Conservation (phyloP, 2,329 filamentous ascomycete genomes). For the Fusarium praegraminearum region DNA sequence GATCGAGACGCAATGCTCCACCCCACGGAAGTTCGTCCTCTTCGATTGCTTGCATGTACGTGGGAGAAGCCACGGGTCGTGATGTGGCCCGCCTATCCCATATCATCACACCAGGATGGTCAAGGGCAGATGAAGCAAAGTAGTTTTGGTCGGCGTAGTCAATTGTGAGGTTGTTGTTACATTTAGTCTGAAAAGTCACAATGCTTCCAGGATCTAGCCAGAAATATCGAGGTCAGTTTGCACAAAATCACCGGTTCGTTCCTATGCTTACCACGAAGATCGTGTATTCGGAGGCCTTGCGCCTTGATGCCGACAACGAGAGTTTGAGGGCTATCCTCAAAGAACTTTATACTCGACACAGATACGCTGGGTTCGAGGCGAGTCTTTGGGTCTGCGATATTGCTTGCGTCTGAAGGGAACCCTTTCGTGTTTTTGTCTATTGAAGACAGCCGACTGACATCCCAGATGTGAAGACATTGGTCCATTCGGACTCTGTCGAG, state of each 20-base stretch:
- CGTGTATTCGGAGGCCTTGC: constrained; percentile 80
- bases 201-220: constrained; percentile 61
- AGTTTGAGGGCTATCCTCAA: constrained; percentile 79
- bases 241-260: neutral
- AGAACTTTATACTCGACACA: constrained; percentile 87
- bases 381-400: constrained; percentile 68
- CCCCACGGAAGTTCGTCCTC: constrained; percentile 73
- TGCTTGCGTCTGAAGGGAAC: constrained; percentile 62
- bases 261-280: constrained; percentile 73
- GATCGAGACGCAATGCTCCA: constrained; percentile 68
- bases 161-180: constrained; percentile 79
- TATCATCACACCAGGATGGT: constrained; percentile 79
- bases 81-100: constrained; percentile 79
- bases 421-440: constrained; percentile 62
- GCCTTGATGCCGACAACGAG: constrained; percentile 81
- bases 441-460: constrained; percentile 72
- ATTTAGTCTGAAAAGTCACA: constrained; percentile 73
- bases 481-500: constrained; percentile 86
- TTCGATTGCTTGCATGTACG: constrained; percentile 69
- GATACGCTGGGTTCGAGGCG: constrained; percentile 75
- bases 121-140: constrained; percentile 82
- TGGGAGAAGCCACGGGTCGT: constrained; percentile 63
- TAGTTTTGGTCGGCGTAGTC: constrained; percentile 86
- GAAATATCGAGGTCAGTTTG: neutral
- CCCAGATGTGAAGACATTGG: constrained; percentile 85